Base-by-base conservation (phyloP, 768 basidiomycete genomes). In the Russula ochroleuca region DNA sequence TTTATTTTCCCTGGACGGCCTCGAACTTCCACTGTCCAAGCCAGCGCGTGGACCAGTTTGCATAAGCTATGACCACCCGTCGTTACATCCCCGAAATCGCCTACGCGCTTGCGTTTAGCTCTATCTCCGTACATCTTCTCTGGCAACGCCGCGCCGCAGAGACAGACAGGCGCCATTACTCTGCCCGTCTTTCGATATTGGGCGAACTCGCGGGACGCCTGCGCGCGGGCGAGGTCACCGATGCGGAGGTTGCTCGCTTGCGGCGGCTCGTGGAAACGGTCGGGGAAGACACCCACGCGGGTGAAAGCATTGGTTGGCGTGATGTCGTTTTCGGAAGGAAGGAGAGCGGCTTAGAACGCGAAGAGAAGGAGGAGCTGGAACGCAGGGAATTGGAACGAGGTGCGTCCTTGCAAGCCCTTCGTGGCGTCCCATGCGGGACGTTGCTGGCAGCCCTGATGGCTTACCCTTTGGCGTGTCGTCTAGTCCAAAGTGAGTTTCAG, bases 71-170 rank as follows among this genome's bases (percentile, higher is more conserved):
- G 33, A 55, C 68, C 8, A n/a, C n/a, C n/a, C n/a, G n/a, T n/a
- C 69, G 72, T 8, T 88, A 88, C 74, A 70, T 86, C 62, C 85
- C 84, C 33, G 86, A 89, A 68, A 75, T 86, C 58, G 57, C 88
- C 66, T 89, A 83, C 72, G 82, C 86, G 37, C 75, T 85, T 51
- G 86, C 85, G 10, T 77, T 88, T 68, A 83, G 81, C 52, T 87
- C 87, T 25, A 72, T 88, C 64, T 83, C 86, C 33, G 83, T 87
- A 61, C 87, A 90, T 73, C 76, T 87, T 31, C 78, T 88, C 43
- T 78, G 74, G 70, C 79, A 82, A 57, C 79, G 83, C 63, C 81
- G 78, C 54, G 68, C 69, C 0, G 75, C 78, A 40, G 80, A 78
- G 51, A 83, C 83, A 48, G 83, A 87, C 62, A 80, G 80, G 48